These are phyloP conservation scores for Nepenthes mirabilis DNA, from an alignment of 148 eudicot species.

Conservation along the genomic window DNA sequence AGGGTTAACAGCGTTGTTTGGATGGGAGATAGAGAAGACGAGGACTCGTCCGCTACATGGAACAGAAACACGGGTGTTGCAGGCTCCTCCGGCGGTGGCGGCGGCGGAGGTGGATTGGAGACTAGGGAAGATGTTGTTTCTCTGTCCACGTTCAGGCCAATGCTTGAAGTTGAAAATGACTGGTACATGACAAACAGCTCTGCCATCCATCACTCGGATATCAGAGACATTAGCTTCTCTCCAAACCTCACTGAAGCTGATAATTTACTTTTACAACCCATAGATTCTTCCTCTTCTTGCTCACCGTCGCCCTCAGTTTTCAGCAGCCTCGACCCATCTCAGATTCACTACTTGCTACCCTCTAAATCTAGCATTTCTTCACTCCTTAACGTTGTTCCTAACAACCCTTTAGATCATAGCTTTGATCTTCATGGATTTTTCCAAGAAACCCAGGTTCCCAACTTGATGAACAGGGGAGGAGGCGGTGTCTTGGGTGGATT, in stretches of 20 bases:
- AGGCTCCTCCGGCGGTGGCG: conserved; percentile 4
- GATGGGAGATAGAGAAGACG: conserved; percentile 21
- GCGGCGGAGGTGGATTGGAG: conserved; percentile 3
- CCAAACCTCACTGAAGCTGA: conserved; percentile 23
- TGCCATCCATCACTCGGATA: conserved; percentile 10
- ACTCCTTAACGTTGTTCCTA: conserved; percentile 9
- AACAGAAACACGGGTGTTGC: conserved; percentile 4
- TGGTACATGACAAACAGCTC: conserved; percentile 27
- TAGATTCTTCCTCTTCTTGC: conserved; percentile 73
- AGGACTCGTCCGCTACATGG: conserved; percentile 7
- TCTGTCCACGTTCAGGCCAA: conserved; percentile 43
- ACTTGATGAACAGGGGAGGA: conserved; percentile 16
- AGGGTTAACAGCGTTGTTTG: conserved; percentile 17
- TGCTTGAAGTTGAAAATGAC: conserved; percentile 47
- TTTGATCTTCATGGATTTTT: conserved; percentile 39
- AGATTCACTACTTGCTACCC: conserved; percentile 27
- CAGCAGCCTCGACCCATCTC: conserved; percentile 36
- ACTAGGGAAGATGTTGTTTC: neutral
- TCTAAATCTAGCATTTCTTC: conserved; percentile 17
- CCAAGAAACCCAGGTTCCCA: conserved; percentile 12
- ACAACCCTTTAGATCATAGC: conserved; percentile 19
- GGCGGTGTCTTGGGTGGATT: conserved; percentile 34
- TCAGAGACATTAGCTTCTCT: conserved; percentile 18
- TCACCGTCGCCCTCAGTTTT: conserved; percentile 59
- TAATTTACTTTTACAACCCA: conserved; percentile 26